These are phyloP conservation scores for Erysimum cheiranthoides DNA, from an alignment of 345 rosid genomes.

Conservation along the genomic window DNA sequence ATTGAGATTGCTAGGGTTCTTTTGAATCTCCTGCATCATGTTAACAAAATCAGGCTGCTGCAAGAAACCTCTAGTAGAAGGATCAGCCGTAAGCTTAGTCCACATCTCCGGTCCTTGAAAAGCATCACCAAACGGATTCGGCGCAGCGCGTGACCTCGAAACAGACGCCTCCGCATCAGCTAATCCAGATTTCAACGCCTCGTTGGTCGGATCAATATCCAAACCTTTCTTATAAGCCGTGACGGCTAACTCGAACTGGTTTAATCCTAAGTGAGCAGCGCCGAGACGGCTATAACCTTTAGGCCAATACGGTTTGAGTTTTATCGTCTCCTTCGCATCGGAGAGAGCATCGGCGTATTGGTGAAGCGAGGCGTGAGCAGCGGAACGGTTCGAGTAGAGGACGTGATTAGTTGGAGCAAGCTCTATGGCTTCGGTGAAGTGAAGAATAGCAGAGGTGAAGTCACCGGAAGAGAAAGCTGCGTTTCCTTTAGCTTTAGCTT, in stretches of 20 bases:
- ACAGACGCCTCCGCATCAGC: constrained; percentile 73
- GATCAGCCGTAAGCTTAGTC: constrained; percentile 87
- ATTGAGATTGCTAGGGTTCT: constrained; percentile 74
- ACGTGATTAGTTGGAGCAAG: constrained; percentile 82
- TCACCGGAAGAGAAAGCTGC: constrained; percentile 93
- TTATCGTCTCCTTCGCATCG: constrained; percentile 89
- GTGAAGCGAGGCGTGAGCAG: constrained; percentile 81
- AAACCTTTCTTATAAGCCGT: constrained; percentile 77
- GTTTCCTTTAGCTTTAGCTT: constrained; percentile 86
- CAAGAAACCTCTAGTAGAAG: constrained; percentile 65
- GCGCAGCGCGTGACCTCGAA: constrained; percentile 48
- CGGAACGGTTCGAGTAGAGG: constrained; percentile 93
- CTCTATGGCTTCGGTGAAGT: constrained; percentile 82
- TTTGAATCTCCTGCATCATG: constrained; percentile 92
- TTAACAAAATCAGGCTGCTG: constrained; percentile 83
- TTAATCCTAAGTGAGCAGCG: constrained; percentile 75
- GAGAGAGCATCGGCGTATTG: constrained; percentile 67
- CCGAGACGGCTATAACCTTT: constrained; percentile 93
- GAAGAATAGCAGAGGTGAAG: constrained; percentile 65
- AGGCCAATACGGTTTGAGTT: constrained; percentile 88
- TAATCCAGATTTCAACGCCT: constrained; percentile 74
- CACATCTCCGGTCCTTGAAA: constrained; percentile 95
- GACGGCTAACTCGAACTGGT: constrained; percentile 62
- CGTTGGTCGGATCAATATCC: constrained; percentile 80
- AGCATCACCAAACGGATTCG: constrained; percentile 69